Percentiles rank a stretch among this genome's conserved stretches.
phyloP scores from a whole-genome alignment of 2,329 filamentous ascomycete species.

The Zymoseptoria brevis region DNA sequence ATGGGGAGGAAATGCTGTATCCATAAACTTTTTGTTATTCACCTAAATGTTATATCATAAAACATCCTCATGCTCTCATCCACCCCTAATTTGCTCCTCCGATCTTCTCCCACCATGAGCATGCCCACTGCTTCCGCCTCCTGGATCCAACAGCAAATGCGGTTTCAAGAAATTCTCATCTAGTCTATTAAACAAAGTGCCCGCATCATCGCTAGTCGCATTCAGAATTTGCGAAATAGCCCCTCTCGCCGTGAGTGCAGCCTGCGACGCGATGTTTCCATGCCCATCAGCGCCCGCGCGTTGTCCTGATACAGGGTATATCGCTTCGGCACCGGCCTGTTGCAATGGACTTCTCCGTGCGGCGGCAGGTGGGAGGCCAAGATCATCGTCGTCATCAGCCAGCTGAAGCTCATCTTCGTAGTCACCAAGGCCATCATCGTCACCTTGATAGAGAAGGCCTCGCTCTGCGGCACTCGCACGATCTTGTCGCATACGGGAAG shows the following conservation, averaged over 20 bases:
- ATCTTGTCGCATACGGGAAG: slow-evolving; percentile 37
- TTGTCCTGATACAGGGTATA: slow-evolving; percentile 36
- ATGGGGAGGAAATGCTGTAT: too few relatives aligned
- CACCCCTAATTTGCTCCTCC: neutral
- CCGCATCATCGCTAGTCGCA: slow-evolving; percentile 73
- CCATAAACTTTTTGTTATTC: neutral
- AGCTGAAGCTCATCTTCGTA: slow-evolving; percentile 38
- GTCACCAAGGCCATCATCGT: slow-evolving; percentile 37
- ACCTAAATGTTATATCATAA: neutral
- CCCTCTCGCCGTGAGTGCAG: slow-evolving; percentile 57
- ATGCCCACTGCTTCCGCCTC: neutral
- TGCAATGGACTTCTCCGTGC: slow-evolving; percentile 41
- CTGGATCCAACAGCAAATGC: slow-evolving; percentile 68
- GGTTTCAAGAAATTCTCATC: slow-evolving; percentile 97
- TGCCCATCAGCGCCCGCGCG: slow-evolving; percentile 18
- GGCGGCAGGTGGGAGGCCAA: slow-evolving; percentile 50
- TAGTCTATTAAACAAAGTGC: slow-evolving; percentile 80
- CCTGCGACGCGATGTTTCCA: neutral
- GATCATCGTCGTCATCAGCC: slow-evolving; percentile 46
- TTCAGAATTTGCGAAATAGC: slow-evolving; percentile 75
- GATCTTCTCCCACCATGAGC: slow-evolving; percentile 3
- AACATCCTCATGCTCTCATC: neutral
- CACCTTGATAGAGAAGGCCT: slow-evolving; percentile 45
- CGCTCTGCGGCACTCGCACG: slow-evolving; percentile 43
- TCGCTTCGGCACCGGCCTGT: slow-evolving; percentile 17